phyloP scores from a whole-genome alignment of 495 filamentous ascomycete genomes.

The Aspergillus steynii region DNA sequence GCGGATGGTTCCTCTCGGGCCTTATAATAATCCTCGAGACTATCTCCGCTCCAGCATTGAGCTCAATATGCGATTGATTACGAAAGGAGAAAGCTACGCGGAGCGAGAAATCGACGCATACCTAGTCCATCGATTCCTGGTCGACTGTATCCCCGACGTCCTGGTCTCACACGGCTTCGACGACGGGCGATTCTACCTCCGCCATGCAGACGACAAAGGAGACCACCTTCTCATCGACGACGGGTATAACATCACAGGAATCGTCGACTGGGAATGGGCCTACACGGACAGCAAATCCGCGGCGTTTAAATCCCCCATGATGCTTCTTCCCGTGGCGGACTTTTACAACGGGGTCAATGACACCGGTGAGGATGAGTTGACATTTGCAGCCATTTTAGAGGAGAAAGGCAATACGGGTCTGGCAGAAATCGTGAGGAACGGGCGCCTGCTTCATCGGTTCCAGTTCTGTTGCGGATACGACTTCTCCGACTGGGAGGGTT shows the following conservation, averaged over 20 bases:
- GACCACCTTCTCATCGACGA: conserved; percentile 48
- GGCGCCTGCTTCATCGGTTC: conserved; percentile 36
- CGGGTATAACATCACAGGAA: conserved; percentile 43
- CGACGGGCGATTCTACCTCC: conserved; percentile 40
- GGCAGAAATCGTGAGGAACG: conserved; percentile 32
- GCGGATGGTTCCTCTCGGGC: conserved; percentile 19
- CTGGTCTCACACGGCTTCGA: conserved; percentile 17
- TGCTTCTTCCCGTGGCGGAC: conserved; percentile 41
- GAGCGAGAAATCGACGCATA: conserved; percentile 33
- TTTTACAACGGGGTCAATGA: conserved; percentile 41
- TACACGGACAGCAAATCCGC: conserved; percentile 32
- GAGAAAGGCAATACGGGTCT: conserved; percentile 31
- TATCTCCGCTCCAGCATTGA: conserved; percentile 20
- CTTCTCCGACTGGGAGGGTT: conserved; percentile 40
- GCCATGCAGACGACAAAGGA: conserved; percentile 46
- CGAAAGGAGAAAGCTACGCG: conserved; percentile 29
- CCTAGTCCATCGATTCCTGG: conserved; percentile 39
- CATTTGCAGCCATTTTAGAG: conserved; percentile 32
- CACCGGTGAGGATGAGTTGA: conserved; percentile 34
- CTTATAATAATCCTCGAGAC: conserved; percentile 23
- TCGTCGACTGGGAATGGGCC: conserved; percentile 50
- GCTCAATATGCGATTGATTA: conserved; percentile 31
- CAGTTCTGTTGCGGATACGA: conserved; percentile 42
- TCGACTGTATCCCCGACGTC: conserved; percentile 25
- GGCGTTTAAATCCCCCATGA: conserved; percentile 43